phyloP scores from a whole-genome alignment of 1,284 basidiomycete species.

The Mycena sp. region DNA sequence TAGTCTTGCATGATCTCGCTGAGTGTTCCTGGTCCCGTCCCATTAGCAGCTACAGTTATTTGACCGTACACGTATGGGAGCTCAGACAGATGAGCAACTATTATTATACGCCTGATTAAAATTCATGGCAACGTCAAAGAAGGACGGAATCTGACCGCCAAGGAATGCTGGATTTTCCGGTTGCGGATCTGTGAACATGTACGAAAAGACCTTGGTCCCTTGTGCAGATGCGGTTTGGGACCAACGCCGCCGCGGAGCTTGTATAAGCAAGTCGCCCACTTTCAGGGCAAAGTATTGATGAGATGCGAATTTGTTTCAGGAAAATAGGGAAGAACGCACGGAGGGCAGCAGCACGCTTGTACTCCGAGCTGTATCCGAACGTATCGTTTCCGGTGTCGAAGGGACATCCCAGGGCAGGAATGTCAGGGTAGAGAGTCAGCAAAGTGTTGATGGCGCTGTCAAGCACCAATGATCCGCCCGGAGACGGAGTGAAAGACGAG shows the following conservation, averaged over 20 bases:
- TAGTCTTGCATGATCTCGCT: constrained; percentile 10
- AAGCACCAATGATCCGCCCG: constrained; percentile 28
- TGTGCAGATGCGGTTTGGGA: constrained; percentile 5
- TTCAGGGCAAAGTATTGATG: too few relatives aligned
- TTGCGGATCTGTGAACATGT: constrained; percentile 50
- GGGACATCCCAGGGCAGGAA: constrained; percentile 57
- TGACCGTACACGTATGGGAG: constrained; percentile 2
- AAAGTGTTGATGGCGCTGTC: constrained; percentile 40
- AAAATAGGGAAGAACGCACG: constrained; percentile 39
- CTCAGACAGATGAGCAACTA: constrained; percentile 7
- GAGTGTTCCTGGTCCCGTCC: neutral
- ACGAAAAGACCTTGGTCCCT: constrained; percentile 49
- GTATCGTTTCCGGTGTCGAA: constrained; percentile 60
- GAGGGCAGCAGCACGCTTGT: constrained; percentile 55
- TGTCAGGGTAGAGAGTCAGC: constrained; percentile 56
- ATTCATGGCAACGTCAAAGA: neutral
- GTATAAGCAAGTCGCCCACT: constrained; percentile 13
- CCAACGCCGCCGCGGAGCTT: constrained; percentile 8
- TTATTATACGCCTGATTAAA: too few relatives aligned
- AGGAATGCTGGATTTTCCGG: constrained; percentile 10
- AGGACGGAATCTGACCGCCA: neutral
- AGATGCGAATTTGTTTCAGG: too few relatives aligned
- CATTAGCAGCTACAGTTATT: neutral
- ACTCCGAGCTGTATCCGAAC: constrained; percentile 53
- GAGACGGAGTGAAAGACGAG: constrained; percentile 33